These are phyloP conservation scores for Candida sakaeoensis DNA, from an alignment of 805 yeast genomes.

Conservation along the genomic window DNA sequence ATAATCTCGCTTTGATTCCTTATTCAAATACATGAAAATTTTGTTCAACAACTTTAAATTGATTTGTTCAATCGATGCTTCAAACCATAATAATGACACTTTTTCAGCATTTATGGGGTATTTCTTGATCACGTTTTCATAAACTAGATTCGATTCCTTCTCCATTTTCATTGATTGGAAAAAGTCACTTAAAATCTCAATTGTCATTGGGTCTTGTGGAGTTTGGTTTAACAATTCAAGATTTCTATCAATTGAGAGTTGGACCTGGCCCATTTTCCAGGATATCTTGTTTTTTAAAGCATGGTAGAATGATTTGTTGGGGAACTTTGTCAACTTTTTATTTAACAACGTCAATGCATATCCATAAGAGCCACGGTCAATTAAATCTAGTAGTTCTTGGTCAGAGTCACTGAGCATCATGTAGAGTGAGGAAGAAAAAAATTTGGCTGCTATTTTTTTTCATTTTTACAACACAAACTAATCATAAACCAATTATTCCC, in stretches of 20 bases:
- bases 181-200: conserved; percentile 45
- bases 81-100: conserved; percentile 55
- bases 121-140: conserved; percentile 56
- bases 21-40: conserved; percentile 40
- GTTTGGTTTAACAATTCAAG: conserved; percentile 25
- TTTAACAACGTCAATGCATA: conserved; percentile 49
- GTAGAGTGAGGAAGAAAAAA: neutral
- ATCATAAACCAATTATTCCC: too few species aligned
- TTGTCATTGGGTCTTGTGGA: conserved; percentile 55
- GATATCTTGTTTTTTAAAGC: conserved; percentile 41
- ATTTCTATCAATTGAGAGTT: conserved; percentile 30
- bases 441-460: neutral
- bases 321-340: conserved; percentile 49
- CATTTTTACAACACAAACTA: neutral
- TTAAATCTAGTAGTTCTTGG: conserved; percentile 35
- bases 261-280: conserved; percentile 27
- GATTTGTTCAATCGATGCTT: conserved; percentile 41
- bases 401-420: conserved; percentile 20
- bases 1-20: conserved; percentile 27
- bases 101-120: conserved; percentile 44
- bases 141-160: conserved; percentile 44
- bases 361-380: conserved; percentile 50
- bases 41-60: conserved; percentile 54
- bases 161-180: conserved; percentile 35
- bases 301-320: conserved; percentile 52